phyloP scores from a whole-genome alignment of 78 protist species.

The Trichosphaerium sp. region DNA sequence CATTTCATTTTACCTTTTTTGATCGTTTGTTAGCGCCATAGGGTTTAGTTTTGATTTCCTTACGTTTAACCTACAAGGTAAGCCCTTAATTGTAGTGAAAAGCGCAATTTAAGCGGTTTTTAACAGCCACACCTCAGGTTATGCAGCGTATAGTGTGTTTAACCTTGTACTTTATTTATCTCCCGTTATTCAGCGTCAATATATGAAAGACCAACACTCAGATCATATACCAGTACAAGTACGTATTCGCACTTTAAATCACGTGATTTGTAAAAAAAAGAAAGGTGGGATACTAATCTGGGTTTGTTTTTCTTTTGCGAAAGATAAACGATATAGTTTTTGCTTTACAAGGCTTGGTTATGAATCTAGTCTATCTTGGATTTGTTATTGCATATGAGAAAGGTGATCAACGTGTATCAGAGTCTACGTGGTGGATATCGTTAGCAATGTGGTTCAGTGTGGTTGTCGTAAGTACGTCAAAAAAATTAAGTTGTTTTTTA shows the following conservation, averaged over 20 bases:
- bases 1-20: background rate
- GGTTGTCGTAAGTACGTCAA: background rate
- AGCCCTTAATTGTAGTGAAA: too few species aligned
- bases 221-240: background rate
- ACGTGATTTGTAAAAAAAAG: too few species aligned
- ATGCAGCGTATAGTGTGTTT: background rate
- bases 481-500: too few species aligned
- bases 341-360: conserved; percentile 34
- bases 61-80: background rate
- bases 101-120: too few species aligned
- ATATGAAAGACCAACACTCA: background rate
- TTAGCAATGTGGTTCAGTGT: background rate
- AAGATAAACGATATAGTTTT: conserved; percentile 26
- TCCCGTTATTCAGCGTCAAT: background rate
- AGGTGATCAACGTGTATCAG: conserved; percentile 4
- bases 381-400: conserved; percentile 22
- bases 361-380: background rate
- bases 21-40: background rate
- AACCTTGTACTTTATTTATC: background rate
- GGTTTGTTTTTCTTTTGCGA: too few species aligned
- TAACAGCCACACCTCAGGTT: too few species aligned
- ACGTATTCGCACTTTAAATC: background rate
- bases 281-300: too few species aligned
- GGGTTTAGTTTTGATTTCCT: background rate
- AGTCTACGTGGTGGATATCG: background rate